phyloP scores from a whole-genome alignment of 192 early-diverging fungal genomes.

The Geranomyces variabilis region DNA sequence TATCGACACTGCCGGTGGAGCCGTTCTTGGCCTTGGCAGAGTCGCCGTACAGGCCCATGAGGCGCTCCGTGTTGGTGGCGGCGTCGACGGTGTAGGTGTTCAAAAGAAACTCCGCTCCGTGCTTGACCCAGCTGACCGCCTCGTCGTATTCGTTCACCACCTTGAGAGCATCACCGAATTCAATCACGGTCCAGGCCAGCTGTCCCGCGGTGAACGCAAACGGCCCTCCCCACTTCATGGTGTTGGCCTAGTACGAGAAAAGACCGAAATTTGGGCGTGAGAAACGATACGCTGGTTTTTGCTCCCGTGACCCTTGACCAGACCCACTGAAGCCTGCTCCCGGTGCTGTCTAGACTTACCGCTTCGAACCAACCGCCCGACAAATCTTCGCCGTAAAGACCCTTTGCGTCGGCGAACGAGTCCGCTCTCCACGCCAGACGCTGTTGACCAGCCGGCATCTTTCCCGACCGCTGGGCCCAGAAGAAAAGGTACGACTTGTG shows the following conservation, averaged over 20 bases:
- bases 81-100: conserved; percentile 29
- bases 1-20: not conserved
- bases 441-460: conserved; percentile 47
- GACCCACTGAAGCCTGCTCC: not conserved
- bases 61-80: conserved; percentile 17
- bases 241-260: conserved; percentile 41
- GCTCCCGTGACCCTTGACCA: too few species aligned
- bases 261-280: not conserved
- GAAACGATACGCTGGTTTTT: not conserved
- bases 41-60: conserved; percentile 34
- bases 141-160: conserved; percentile 30
- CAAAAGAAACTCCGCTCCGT: conserved; percentile 38
- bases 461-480: conserved; percentile 55
- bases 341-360: not conserved
- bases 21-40: not conserved
- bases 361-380: conserved; percentile 61
- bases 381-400: conserved; percentile 56
- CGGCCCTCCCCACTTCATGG: conserved; percentile 63
- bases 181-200: conserved; percentile 53
- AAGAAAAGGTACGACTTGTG: conserved; percentile 60
- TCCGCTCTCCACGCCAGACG: conserved; percentile 58
- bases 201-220: conserved; percentile 50
- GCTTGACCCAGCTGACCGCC: conserved; percentile 30
- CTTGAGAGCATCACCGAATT: conserved; percentile 50
- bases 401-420: conserved; percentile 55